These are phyloP conservation scores for Mycena pura DNA, from an alignment of 768 basidiomycete genomes.

Conservation along the genomic window DNA sequence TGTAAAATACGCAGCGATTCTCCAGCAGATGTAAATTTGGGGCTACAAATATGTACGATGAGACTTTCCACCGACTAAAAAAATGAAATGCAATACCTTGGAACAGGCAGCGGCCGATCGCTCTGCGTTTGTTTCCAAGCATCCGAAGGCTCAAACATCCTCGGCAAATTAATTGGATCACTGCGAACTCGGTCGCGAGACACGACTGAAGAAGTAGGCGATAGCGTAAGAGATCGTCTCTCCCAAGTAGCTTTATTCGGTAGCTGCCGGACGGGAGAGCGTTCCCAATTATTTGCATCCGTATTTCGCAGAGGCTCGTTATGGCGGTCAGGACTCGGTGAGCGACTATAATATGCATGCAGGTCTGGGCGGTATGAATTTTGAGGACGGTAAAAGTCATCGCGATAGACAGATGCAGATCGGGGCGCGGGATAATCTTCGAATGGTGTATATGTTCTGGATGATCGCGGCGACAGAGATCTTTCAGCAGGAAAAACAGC, in stretches of 20 bases:
- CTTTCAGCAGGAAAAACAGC: constrained; percentile 45
- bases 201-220: constrained; percentile 39
- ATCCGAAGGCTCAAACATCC: constrained; percentile 78
- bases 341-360: constrained; percentile 46
- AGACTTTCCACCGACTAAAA: constrained; percentile 27
- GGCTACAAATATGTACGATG: constrained; percentile 29
- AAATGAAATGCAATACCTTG: constrained; percentile 43
- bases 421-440: constrained; percentile 59
- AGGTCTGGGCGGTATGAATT: constrained; percentile 39
- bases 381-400: constrained; percentile 53
- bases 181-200: constrained; percentile 38
- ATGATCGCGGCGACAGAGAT: constrained; percentile 56
- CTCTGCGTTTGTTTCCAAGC: constrained; percentile 68
- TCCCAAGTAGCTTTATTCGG: constrained; percentile 45
- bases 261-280: constrained; percentile 49
- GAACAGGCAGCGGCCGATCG: constrained; percentile 50
- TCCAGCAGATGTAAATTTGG: constrained; percentile 28
- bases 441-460: constrained; percentile 51
- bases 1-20: constrained; percentile 42
- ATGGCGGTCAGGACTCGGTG: constrained; percentile 58
- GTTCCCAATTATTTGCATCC: constrained; percentile 57
- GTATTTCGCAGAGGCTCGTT: constrained; percentile 47
- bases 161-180: constrained; percentile 43
- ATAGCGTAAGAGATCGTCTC: constrained; percentile 47
- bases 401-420: constrained; percentile 42